A percentile compares a stretch with the other conserved stretches of the same genome.
These are phyloP conservation scores for Eucalyptus curtisii DNA, from an alignment of 345 rosid species.

Conservation along the genomic window DNA sequence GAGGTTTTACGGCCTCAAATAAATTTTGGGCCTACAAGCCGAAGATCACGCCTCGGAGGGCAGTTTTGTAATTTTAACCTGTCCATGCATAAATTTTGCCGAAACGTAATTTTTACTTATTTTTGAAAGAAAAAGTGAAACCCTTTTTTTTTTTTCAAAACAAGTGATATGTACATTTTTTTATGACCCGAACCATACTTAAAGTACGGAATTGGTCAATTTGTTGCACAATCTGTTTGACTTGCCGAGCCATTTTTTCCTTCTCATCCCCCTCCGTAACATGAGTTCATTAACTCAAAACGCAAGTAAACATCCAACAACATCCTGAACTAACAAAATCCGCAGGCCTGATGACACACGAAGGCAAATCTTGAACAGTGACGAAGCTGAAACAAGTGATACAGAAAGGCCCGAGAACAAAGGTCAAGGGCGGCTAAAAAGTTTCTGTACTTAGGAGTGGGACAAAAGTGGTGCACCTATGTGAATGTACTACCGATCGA, in stretches of 20 bases:
- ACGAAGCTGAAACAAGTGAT: background rate
- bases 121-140: background rate
- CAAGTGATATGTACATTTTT: too few species aligned
- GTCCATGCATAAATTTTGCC: background rate
- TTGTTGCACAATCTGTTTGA: background rate
- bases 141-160: background rate
- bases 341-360: background rate
- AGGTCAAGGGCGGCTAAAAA: background rate
- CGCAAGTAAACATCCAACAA: background rate
- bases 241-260: background rate
- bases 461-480: background rate
- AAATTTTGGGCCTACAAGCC: too few species aligned
- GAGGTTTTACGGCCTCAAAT: too few species aligned
- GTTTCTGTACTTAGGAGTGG: background rate
- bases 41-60: background rate
- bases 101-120: background rate
- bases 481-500: background rate
- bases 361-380: background rate
- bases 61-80: background rate
- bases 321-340: background rate
- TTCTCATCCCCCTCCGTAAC: background rate
- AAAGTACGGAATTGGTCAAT: background rate
- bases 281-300: background rate
- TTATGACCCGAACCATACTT: too few species aligned
- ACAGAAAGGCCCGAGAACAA: background rate